Base-by-base conservation (phyloP, 2,329 filamentous ascomycete species). In the Capronia epimyces region DNA sequence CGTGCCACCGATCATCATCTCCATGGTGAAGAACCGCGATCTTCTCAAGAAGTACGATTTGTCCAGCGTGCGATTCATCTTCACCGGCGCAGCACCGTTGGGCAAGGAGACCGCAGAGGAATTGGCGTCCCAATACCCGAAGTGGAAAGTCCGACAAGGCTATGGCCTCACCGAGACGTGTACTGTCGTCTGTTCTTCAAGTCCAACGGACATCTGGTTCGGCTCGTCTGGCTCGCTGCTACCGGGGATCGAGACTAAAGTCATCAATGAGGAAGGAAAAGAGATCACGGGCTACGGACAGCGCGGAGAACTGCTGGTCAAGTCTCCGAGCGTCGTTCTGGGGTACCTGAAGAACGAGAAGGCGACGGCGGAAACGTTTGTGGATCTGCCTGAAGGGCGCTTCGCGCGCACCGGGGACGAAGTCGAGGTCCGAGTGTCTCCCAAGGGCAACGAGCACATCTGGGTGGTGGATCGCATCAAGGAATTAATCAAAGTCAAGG, bases 341-440 rank as follows among this genome's bases (percentile, higher is more conserved):
- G 90, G 90, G 1, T 96, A 96, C 61, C 71, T 95, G 46, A 86
- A 94, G 70, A 95, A 95, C 63, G 82, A 86, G 39, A 84, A 86
- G 63, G 89, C 90, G 2, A 94, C 83, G 16, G 75, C 78, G 45
- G 88, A 94, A 65, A 93, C 89, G 0, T 96, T 89, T 62, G 57
- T 62, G 5, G 83, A 89, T 58, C 75, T 76, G n/a, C 65, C 70
- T 12, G 82, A 82, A 8, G 62, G 62, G 8, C 70, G 82, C 56
- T 93, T 88, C 81, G 81, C 95, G 76, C 80, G 79, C 34, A 95
- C 90, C 0, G 90, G 90, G 4, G 90, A 96, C 62, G 87, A 94
- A 65, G 88, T 85, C 0, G 73, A 91, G 2, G 72, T 94, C 9
- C 76, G 78, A 2, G 77, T 79, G 62, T 74, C 80, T 6, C 76